Evolutionary conservation across 176 grass and related monocot species (phyloP).

Genomic region (Chloris gayana): DNA sequence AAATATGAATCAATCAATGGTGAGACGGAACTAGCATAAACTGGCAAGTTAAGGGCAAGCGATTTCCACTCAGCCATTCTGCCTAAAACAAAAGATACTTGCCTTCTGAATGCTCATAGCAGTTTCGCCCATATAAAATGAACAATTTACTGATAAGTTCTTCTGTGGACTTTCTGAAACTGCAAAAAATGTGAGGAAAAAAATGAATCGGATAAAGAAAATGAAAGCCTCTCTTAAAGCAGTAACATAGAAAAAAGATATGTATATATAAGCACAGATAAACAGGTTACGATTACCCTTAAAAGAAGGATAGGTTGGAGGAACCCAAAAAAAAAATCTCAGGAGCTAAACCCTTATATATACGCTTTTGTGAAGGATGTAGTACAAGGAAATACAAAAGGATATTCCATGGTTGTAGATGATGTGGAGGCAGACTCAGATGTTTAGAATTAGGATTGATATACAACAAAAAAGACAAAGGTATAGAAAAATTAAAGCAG

Average conservation of each 20-base stretch:
- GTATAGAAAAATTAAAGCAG: background rate
- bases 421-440: no score
- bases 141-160: constrained; percentile 82
- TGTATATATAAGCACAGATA: background rate
- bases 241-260: background rate
- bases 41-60: background rate
- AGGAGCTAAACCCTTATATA: no score
- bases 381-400: background rate
- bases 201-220: constrained; percentile 2
- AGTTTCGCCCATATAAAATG: constrained; percentile 98
- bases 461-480: no score
- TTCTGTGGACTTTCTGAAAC: constrained; percentile 90
- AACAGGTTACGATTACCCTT: background rate
- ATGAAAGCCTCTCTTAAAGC: background rate
- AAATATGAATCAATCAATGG: background rate
- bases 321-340: no score
- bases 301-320: no score
- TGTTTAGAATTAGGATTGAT: no score
- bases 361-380: background rate
- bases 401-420: no score
- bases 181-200: constrained; percentile 45
- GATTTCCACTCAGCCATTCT: background rate
- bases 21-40: background rate
- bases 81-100: constrained; percentile 30
- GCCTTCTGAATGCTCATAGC: constrained; percentile 96